phyloP scores from a whole-genome alignment of 352 stramenopile species.

The Globisporangium apiculatum region DNA sequence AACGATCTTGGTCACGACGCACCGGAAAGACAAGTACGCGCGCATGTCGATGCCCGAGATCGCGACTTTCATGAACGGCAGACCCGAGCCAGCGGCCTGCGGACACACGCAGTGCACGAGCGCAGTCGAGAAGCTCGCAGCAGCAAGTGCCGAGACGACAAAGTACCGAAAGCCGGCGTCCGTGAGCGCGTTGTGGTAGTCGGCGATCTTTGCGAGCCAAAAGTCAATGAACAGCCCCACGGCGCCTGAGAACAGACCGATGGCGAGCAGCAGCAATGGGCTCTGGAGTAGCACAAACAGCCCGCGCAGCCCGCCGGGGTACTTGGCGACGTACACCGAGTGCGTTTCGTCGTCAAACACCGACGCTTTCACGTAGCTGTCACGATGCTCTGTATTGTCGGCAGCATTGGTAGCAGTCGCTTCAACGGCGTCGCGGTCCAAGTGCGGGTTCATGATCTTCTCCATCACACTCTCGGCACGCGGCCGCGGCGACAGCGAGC shows the following conservation, averaged over 20 bases:
- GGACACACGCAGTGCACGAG: constrained; percentile 61
- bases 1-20: constrained; percentile 67
- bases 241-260: constrained; percentile 60
- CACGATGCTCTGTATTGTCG: too few species aligned
- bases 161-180: constrained; percentile 56
- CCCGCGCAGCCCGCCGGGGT: constrained; percentile 41
- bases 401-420: too few species aligned
- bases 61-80: constrained; percentile 78
- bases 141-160: constrained; percentile 38
- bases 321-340: constrained; percentile 67
- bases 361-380: constrained; percentile 35
- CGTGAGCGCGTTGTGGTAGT: constrained; percentile 52
- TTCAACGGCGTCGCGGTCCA: constrained; percentile 37
- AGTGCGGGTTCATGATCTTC: constrained; percentile 64
- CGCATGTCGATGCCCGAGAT: constrained; percentile 82
- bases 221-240: constrained; percentile 61
- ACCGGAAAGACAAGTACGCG: constrained; percentile 59
- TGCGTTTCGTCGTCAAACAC: constrained; percentile 69
- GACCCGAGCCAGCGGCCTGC: constrained; percentile 60
- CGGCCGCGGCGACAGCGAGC: constrained; percentile 20
- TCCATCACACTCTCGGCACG: constrained; percentile 62
- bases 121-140: constrained; percentile 34
- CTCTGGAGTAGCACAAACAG: constrained; percentile 71
- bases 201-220: constrained; percentile 51
- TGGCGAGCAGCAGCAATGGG: constrained; percentile 52